Conservation (phyloP, 169 alveolate genomes). For the Plasmodium coatneyi region DNA sequence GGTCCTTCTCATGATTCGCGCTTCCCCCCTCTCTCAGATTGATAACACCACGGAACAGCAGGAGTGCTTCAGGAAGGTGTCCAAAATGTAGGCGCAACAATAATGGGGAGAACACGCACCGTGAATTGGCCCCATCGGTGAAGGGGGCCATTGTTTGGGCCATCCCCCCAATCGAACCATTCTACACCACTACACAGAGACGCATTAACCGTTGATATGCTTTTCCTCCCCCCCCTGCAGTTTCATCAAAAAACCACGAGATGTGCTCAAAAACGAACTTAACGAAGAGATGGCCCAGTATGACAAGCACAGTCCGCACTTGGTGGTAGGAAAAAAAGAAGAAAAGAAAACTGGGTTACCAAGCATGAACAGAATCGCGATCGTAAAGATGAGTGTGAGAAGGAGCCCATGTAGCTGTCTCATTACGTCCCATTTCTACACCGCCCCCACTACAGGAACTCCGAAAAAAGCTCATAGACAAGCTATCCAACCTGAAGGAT, state of each 20-base stretch:
- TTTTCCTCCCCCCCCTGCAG: neutral
- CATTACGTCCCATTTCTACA: neutral
- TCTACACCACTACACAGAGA: neutral
- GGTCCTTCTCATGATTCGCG: neutral
- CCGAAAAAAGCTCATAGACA: constrained; percentile 20
- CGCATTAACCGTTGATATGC: neutral
- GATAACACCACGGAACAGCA: constrained; percentile 31
- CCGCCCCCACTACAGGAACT: neutral
- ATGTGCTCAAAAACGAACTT: constrained; percentile 10
- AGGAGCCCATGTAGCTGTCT: neutral
- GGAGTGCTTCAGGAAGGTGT: constrained; percentile 58
- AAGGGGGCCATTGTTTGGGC: neutral
- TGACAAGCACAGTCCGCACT: constrained; percentile 28
- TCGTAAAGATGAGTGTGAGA: neutral
- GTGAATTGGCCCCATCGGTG: neutral
- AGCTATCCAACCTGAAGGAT: constrained; percentile 12
- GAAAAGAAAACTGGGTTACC: neutral
- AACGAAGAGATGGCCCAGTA: constrained; percentile 62
- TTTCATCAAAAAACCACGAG: constrained; percentile 33
- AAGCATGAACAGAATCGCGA: neutral
- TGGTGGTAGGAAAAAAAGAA: constrained; percentile 9
- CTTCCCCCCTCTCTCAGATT: neutral
- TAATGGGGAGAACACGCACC: neutral
- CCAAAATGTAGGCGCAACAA: constrained; percentile 25
- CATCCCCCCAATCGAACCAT: neutral